These are phyloP conservation scores for Saraca asoca DNA, from an alignment of 331 rosid species.

Conservation along the genomic window DNA sequence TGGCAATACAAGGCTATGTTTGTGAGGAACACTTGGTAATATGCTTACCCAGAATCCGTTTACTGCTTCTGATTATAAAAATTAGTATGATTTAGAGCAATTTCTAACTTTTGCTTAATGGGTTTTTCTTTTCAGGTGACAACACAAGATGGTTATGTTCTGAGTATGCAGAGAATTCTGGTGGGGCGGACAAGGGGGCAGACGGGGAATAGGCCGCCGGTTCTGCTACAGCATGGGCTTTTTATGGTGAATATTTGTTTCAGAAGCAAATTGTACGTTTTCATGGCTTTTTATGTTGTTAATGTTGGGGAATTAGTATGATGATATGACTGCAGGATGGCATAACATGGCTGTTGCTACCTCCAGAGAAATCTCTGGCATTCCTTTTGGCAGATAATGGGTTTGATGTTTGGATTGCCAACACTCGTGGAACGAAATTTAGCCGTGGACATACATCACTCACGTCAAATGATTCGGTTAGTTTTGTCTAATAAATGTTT, in stretches of 20 bases:
- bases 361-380: slow-evolving; percentile 75
- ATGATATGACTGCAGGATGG: slow-evolving; percentile 60
- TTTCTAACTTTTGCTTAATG: not conserved
- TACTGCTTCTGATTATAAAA: slow-evolving; percentile 17
- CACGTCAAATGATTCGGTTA: slow-evolving; percentile 51
- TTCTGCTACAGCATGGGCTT: slow-evolving; percentile 85
- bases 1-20: slow-evolving; percentile 56
- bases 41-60: slow-evolving; percentile 14
- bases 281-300: no score
- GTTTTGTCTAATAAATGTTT: slow-evolving; percentile 24
- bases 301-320: no score
- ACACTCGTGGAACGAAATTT: slow-evolving; percentile 84
- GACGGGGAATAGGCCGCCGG: slow-evolving; percentile 51
- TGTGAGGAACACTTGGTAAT: slow-evolving; percentile 86
- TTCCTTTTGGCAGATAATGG: slow-evolving; percentile 82
- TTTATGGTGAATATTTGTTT: slow-evolving; percentile 60
- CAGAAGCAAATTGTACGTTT: not conserved
- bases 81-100: slow-evolving; percentile 25
- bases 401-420: slow-evolving; percentile 88
- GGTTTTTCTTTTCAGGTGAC: slow-evolving; percentile 54
- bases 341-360: slow-evolving; percentile 82
- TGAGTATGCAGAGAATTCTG: slow-evolving; percentile 74
- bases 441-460: slow-evolving; percentile 66
- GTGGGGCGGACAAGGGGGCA: slow-evolving; percentile 43
- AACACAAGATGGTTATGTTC: slow-evolving; percentile 80